Evolutionary conservation across 257 asterid genomes (phyloP).

Genomic region (Scutellaria minor): DNA sequence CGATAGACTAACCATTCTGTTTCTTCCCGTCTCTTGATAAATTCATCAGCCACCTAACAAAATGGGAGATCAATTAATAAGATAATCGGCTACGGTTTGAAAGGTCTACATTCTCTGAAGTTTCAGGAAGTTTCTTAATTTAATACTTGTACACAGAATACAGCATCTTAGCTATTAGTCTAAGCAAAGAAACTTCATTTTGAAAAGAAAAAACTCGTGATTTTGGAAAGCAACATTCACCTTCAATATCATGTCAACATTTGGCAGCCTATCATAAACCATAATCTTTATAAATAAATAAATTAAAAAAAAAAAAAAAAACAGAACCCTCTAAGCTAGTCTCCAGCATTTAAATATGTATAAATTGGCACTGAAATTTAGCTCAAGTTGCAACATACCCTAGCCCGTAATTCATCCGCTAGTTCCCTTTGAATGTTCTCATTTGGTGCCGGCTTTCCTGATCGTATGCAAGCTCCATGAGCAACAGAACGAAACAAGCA

Average conservation of each 20-base stretch:
- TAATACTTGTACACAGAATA: neutral
- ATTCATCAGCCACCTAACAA: slow-evolving; percentile 84
- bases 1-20: slow-evolving; percentile 75
- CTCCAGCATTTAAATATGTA: slow-evolving; percentile 1
- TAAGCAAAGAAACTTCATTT: slow-evolving; percentile 11
- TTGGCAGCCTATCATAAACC: slow-evolving; percentile 2
- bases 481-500: slow-evolving; percentile 95
- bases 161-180: slow-evolving; percentile 10
- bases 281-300: neutral
- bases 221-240: slow-evolving; percentile 8
- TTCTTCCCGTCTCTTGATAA: slow-evolving; percentile 80
- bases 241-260: neutral
- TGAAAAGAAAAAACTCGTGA: neutral
- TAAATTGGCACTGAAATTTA: neutral
- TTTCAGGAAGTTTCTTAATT: slow-evolving; percentile 11
- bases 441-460: slow-evolving; percentile 77
- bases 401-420: slow-evolving; percentile 85
- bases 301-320: neutral
- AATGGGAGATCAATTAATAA: slow-evolving; percentile 24
- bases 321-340: neutral
- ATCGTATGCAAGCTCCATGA: slow-evolving; percentile 86
- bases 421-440: slow-evolving; percentile 76
- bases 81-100: neutral
- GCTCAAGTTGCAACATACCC: slow-evolving; percentile 50
- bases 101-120: neutral